phyloP scores from a whole-genome alignment of 176 grass and related monocot genomes.

The Aegilops longissima region DNA sequence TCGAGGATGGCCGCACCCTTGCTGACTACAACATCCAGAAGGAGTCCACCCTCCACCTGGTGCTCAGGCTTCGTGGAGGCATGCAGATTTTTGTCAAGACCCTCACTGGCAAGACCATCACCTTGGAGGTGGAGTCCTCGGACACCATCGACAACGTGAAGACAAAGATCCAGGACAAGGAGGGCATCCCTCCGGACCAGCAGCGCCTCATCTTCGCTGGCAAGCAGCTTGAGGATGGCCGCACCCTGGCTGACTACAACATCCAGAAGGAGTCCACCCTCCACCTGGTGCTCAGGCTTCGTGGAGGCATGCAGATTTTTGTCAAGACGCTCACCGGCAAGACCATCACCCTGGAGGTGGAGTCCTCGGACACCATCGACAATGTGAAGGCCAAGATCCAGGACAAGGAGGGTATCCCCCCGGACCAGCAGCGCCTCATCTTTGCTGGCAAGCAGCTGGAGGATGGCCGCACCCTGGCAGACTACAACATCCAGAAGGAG shows the following conservation, averaged over 20 bases:
- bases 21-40: constrained; percentile 85
- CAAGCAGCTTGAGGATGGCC: constrained; percentile 70
- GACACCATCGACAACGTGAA: constrained; percentile 79
- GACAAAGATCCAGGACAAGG: constrained; percentile 71
- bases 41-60: constrained; percentile 72
- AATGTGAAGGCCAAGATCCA: constrained; percentile 78
- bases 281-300: constrained; percentile 41
- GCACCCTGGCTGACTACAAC: constrained; percentile 67
- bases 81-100: constrained; percentile 82
- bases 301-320: constrained; percentile 63
- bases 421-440: constrained; percentile 68
- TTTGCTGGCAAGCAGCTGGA: constrained; percentile 62
- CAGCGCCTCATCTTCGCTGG: constrained; percentile 65
- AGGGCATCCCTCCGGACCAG: constrained; percentile 75
- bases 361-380: constrained; percentile 58
- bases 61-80: constrained; percentile 27
- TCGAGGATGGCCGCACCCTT: constrained; percentile 59
- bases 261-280: constrained; percentile 86
- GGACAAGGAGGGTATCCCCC: constrained; percentile 78
- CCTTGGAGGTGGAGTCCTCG: constrained; percentile 51
- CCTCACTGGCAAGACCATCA: constrained; percentile 78
- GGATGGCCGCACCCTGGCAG: constrained; percentile 50
- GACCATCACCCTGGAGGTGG: constrained; percentile 74
- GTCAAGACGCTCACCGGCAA: constrained; percentile 72
- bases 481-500: constrained; percentile 78